Evolutionary conservation across 371 early-diverging fungal species (phyloP).

Genomic region (Apophysomyces sp.): DNA sequence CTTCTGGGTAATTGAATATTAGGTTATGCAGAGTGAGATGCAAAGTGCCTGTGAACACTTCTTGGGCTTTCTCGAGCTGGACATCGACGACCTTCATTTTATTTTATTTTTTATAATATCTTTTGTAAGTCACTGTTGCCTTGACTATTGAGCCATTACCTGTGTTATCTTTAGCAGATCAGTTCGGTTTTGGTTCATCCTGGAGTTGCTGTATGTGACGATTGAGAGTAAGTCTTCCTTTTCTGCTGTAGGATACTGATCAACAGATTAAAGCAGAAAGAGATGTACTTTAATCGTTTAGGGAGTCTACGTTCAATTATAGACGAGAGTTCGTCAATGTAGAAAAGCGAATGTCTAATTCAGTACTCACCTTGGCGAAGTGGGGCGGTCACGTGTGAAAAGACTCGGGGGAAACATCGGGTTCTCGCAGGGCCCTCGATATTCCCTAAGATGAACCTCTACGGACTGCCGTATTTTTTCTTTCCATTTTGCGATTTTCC

Average conservation of each 20-base stretch:
- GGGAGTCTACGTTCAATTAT: neutral
- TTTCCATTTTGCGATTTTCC: too few relatives aligned
- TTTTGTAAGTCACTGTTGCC: neutral
- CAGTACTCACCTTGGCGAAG: too few relatives aligned
- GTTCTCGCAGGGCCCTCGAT: too few relatives aligned
- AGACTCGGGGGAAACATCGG: too few relatives aligned
- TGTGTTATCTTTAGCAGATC: slow-evolving; percentile 50
- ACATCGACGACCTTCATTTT: slow-evolving; percentile 74
- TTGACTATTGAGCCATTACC: slow-evolving; percentile 14
- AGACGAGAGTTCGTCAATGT: too few relatives aligned
- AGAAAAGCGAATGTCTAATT: too few relatives aligned
- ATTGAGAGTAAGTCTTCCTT: neutral
- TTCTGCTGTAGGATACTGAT: neutral
- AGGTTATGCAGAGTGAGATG: slow-evolving; percentile 82
- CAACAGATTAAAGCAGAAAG: neutral
- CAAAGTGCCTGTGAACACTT: slow-evolving; percentile 63
- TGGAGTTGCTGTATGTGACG: neutral
- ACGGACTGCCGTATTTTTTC: too few relatives aligned
- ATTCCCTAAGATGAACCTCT: too few relatives aligned
- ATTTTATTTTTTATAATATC: neutral
- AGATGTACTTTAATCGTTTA: neutral
- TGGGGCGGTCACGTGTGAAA: too few relatives aligned
- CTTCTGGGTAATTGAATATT: slow-evolving; percentile 64
- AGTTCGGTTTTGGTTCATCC: slow-evolving; percentile 40
- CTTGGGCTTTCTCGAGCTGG: slow-evolving; percentile 58